Conservation (phyloP, 1,284 basidiomycete species). For the Ceratobasidium sp. region DNA sequence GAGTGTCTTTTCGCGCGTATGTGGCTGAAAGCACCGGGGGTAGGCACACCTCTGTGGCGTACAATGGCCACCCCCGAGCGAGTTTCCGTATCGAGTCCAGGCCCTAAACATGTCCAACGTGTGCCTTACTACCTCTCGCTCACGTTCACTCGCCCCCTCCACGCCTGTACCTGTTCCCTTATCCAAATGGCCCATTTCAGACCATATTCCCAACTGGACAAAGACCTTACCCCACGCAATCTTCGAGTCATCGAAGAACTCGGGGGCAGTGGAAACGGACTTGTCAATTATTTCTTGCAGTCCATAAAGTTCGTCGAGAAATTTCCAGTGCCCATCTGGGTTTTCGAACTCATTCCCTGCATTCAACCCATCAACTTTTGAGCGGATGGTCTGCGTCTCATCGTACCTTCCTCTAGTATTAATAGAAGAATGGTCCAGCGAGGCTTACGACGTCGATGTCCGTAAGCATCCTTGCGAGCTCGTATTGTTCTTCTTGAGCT, state of each 20-base stretch:
- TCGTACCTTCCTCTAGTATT: background rate
- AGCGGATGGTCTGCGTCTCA: too few relatives aligned
- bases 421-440: background rate
- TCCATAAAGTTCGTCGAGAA: too few relatives aligned
- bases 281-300: background rate
- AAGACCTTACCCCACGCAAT: background rate
- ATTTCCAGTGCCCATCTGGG: too few relatives aligned
- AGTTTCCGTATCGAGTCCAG: background rate
- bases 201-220: background rate
- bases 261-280: background rate
- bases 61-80: background rate
- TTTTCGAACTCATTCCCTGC: too few relatives aligned
- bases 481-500: background rate
- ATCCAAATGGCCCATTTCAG: background rate
- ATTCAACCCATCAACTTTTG: too few relatives aligned
- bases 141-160: background rate
- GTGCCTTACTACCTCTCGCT: background rate
- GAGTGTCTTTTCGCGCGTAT: background rate
- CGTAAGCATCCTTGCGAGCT: background rate
- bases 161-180: background rate
- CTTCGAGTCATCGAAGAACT: background rate
- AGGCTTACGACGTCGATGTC: background rate
- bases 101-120: background rate
- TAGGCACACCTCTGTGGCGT: background rate
- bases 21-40: slow-evolving; percentile 10